Evolutionary conservation across 139 green algal genomes (phyloP), one percentile per base, ranked within the genome.

Genomic region (Chlorella ohadii): DNA sequence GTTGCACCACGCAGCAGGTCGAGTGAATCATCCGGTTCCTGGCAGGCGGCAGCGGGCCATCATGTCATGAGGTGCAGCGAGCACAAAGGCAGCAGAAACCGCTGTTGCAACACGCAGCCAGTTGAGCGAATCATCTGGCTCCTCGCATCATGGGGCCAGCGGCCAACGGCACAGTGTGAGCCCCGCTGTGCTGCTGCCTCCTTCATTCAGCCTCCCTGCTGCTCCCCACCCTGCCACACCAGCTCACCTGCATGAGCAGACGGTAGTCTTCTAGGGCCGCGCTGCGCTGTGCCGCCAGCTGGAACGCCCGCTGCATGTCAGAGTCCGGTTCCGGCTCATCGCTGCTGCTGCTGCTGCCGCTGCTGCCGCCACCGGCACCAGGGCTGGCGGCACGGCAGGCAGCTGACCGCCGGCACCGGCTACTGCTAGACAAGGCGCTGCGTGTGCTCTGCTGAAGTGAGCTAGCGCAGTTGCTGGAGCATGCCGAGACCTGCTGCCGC

Each of bases 241-340:
- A 16, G 27, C 70, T 23, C 39, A 25, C 34, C 59, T 67, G 31
- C 83, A 87, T 87, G 12, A 84, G 83, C 57, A 78, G 55, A 3
- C 59, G 28, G 57, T 87, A 87, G 19, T 87, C 83, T 3, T 87
- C 83, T 3, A 82, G 39, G 0, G 83, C 83, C 34, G 51, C 84
- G 41, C 47, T 66, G 33, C 17, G 82, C 34, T 15, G 28, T 2
- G 72, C 27, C 33, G 47, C 56, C 56, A 25, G 78, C 13, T 19
- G 17, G 28, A 7, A 19, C 9, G 78, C 31, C 75, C 33, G 57
- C 78, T 13, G 61, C 76, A 82, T 20, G 64, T 20, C 64, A 22
- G 28, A 38, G 9, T 20, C 15, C n/a, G 64, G n/a, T n/a, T 36
- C 25, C 64, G 28, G 28, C 17, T 20, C 28, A 4, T 70, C 64